Evolutionary conservation across 2,329 filamentous ascomycete genomes (phyloP), one percentile per base, ranked within the genome.

Genomic region (Colletotrichum godetiae): DNA sequence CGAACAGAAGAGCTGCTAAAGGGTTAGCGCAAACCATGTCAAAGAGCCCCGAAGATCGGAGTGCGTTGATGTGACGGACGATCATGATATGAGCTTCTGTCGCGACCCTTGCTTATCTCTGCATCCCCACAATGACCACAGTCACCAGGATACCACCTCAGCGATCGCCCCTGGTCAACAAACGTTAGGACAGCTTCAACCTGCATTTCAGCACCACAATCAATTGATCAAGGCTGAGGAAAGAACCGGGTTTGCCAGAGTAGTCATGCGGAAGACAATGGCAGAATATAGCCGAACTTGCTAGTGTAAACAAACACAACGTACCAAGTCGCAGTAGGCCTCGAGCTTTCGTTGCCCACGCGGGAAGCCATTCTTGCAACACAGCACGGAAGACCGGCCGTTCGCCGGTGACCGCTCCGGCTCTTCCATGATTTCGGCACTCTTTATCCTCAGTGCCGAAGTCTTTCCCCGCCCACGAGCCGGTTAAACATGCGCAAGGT

Each of bases 31-130:
- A 13, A 10, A 68, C 11, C 7, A 1, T 56, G 13, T 57, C 10
- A 5, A 24, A 15, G 29, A 22, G 27, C 42, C 66, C 53, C 69
- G 58, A 63, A 64, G n/a, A 67, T 57, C 6, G 67, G 69, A 59
- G 66, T 37, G 2, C 6, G 24, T 27, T 19, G 1, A 10, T 13
- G 33, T 13, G 24, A 22, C 55, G 11, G 33, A 58, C n/a, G 6
- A 42, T 27, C n/a, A n/a, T 53, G 65, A 22, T 22, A 42, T 42
- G 29, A 42, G 12, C 46, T 19, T 42, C 27, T 55, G 56, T 69
- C 55, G 24, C 29, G 2, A 73, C 67, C 70, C 70, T 68, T 64
- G 70, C 70, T 70, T 73, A 73, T 73, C 70, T 73, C 70, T 57
- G 13, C 33, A 49, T 49, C 42, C 42, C 42, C 42, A 49, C 42